Base-by-base conservation (phyloP, 2,329 filamentous ascomycete genomes). In the Venturia asperata region DNA sequence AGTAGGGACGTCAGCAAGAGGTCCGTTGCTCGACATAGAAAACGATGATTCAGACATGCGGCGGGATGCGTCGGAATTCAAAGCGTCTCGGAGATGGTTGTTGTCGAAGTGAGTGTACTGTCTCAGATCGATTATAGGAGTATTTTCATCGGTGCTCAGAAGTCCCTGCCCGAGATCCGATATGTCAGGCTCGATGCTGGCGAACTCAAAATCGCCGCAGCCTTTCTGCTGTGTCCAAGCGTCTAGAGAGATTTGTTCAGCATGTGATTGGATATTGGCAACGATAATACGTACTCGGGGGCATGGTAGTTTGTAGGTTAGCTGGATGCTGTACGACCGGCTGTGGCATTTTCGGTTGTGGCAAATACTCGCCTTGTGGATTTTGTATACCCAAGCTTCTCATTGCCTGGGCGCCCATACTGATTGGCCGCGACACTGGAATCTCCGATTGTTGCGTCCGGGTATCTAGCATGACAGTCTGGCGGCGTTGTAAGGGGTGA, bases 41-140 rank as follows among this genome's bases (percentile, higher is more conserved):
- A 89, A 89, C 0, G 88, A 90, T 2, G 88, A 90, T 61, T 87
- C 87, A 24, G 88, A 90, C 79, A 89, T 83, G 67, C 87, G 83
- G 66, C 87, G 82, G 60, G 82, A 79, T 68, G 83, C 82, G 58
- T 82, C 74, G n/a, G 77, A 78, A 64, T 80, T 72, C 69, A 73
- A 75, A 15, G 67, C 69, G 21, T 70, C 67, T 65, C 71, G 67
- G 49, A 69, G 69, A 6, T 74, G 72, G 39, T 76, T 74, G 7
- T 70, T 71, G 34, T 73, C 67, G 52, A 66, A 63, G 47, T 49
- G 58, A 42, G 72, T 68, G 63, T 74, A 77, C 64, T 76, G 75
- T 63, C 76, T 71, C 39, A 77, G 68, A 65, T 77, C 74, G 65
- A 77, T 76, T 61, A 77, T 76, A 24, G 75, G 72, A 7, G 72